Percentiles rank a stretch among this genome's conserved stretches.
Evolutionary conservation across 1,139 yeast species (phyloP).

Genomic region (Debaryomyces sp.): DNA sequence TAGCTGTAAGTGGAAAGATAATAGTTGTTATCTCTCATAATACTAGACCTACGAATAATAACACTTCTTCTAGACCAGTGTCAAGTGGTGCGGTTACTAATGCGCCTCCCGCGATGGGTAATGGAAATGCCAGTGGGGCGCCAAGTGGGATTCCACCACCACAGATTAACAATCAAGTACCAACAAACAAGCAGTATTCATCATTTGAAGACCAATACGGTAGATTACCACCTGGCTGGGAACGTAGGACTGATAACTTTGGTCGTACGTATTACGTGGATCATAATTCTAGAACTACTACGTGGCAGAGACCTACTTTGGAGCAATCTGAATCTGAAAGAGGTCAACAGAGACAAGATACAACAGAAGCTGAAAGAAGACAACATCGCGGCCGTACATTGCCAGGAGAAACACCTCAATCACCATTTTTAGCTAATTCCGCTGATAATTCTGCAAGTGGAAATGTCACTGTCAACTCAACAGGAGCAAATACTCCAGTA

Average conservation of each 20-base stretch:
- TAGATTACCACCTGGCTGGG: constrained; percentile 98
- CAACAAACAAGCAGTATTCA: constrained; percentile 64
- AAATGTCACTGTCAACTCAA: constrained; percentile 48
- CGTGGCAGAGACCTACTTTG: constrained; percentile 94
- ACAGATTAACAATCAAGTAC: constrained; percentile 10
- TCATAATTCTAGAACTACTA: constrained; percentile 95
- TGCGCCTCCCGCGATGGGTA: constrained; percentile 8
- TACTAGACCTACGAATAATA: constrained; percentile 14
- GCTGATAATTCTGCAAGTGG: constrained; percentile 37
- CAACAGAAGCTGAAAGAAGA: constrained; percentile 85
- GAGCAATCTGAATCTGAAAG: constrained; percentile 71
- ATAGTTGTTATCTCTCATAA: constrained; percentile 71
- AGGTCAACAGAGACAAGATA: constrained; percentile 58
- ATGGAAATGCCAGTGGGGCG: constrained; percentile 10
- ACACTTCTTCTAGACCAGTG: constrained; percentile 19
- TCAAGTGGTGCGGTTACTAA: constrained; percentile 19
- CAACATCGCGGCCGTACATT: constrained; percentile 89
- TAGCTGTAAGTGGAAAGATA: constrained; percentile 89
- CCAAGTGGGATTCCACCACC: constrained; percentile 15
- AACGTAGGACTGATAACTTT: constrained; percentile 93
- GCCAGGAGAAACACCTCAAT: constrained; percentile 67
- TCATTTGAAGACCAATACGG: constrained; percentile 98
- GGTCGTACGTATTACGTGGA: constrained; percentile 98
- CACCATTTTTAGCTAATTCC: constrained; percentile 32
- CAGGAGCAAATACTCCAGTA: constrained; percentile 51